Percentiles rank a stretch among this genome's conserved stretches.
Evolutionary conservation across 2,329 filamentous ascomycete species (phyloP).

Genomic region (Bertia moriformis): DNA sequence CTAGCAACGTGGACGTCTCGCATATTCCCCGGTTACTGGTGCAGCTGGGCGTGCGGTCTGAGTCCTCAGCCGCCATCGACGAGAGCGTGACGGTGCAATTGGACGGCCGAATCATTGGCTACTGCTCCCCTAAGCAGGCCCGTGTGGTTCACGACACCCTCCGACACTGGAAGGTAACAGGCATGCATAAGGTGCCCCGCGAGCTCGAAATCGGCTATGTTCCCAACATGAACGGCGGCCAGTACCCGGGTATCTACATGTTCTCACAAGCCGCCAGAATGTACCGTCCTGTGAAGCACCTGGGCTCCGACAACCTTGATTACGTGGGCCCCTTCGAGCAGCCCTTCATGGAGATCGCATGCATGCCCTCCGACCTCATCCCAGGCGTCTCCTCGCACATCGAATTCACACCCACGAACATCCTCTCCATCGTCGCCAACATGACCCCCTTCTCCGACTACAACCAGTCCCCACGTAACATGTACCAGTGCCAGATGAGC

Average conservation of each 20-base stretch:
- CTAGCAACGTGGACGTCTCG: conserved; percentile 58
- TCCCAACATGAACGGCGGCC: conserved; percentile 75
- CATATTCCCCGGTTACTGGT: conserved; percentile 59
- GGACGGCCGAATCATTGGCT: conserved; percentile 79
- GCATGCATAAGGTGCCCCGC: conserved; percentile 62
- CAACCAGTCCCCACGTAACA: conserved; percentile 96
- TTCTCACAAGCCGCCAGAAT: conserved; percentile 74
- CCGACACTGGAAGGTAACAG: conserved; percentile 89
- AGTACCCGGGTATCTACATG: conserved; percentile 92
- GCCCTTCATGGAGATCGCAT: conserved; percentile 95
- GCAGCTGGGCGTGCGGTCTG: conserved; percentile 64
- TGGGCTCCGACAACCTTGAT: conserved; percentile 73
- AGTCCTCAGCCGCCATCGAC: conserved; percentile 63
- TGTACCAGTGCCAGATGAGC: conserved; percentile 99
- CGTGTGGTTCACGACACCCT: conserved; percentile 71
- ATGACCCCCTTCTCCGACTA: conserved; percentile 98
- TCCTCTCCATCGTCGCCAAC: conserved; percentile 91
- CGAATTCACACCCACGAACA: conserved; percentile 87
- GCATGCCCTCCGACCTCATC: conserved; percentile 71
- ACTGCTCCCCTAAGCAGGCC: conserved; percentile 74
- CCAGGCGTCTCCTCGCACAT: conserved; percentile 88
- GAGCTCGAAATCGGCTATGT: conserved; percentile 87
- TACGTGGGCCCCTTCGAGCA: conserved; percentile 89
- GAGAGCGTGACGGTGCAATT: conserved; percentile 83
- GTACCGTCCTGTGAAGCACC: conserved; percentile 82